Evolutionary conservation across 257 asterid species (phyloP), one percentile per base, ranked within the genome.

Genomic region (Catharanthus roseus): DNA sequence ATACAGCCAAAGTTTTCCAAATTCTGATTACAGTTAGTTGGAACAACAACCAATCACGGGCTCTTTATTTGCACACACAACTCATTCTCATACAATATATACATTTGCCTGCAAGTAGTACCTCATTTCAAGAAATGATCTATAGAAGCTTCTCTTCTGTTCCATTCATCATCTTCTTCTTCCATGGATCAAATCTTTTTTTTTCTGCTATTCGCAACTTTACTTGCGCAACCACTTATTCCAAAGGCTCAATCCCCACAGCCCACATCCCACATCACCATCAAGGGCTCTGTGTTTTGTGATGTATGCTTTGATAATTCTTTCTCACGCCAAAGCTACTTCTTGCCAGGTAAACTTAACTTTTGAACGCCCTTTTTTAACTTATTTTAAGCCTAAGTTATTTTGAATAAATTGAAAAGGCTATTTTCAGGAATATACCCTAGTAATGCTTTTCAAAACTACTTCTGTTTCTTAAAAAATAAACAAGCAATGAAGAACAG

Each of bases 281-380:
- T 86, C 26, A 81, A 75, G 61, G 87, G 91, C 21, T 82, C 79
- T 55, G 88, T 84, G 0, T 80, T 75, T 49, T 86, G 88, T 39
- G 88, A 82, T 72, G 79, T 77, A 12, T 84, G 88, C 74, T 64
- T 65, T 13, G 61, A 71, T 38, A 77, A 76, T 50, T 68, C 84
- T 26, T 82, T 84, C 84, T 82, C 91, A 63, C 70, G 71, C 16
- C 73, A 75, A 60, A 78, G 82, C 78, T 80, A 82, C 80, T 86
- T 84, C 83, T 70, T 86, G 69, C 79, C 85, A 78, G 84, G 84
- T 79, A 69, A 60, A 21, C 29, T 42, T 11, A 12, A 3, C 16
- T 24, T 0, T 10, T 29, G 15, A 34, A n/a, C n/a, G n/a, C n/a
- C n/a, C n/a, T n/a, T n/a, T n/a, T n/a, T n/a, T n/a, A n/a, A n/a